Evolutionary conservation across 1,139 yeast genomes (phyloP).

Genomic region (Yamadazyma triangularis): DNA sequence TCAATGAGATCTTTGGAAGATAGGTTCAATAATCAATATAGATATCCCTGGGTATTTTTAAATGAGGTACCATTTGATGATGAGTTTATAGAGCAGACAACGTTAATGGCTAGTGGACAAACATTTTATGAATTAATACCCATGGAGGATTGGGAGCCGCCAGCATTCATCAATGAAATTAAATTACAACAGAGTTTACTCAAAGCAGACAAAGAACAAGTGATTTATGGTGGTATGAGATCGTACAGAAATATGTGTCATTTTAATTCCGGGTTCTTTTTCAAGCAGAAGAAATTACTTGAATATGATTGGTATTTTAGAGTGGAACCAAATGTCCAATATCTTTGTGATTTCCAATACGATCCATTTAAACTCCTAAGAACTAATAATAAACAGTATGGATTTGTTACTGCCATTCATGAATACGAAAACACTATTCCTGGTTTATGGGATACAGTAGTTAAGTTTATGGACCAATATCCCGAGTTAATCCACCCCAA

Average conservation of each 20-base stretch:
- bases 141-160: conserved; percentile 39
- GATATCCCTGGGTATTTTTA: conserved; percentile 45
- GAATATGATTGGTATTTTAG: conserved; percentile 44
- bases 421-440: conserved; percentile 53
- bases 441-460: conserved; percentile 74
- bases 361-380: conserved; percentile 40
- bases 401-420: conserved; percentile 40
- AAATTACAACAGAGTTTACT: conserved; percentile 22
- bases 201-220: conserved; percentile 18
- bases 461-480: conserved; percentile 53
- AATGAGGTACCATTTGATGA: conserved; percentile 40
- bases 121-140: conserved; percentile 49
- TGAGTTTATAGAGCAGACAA: conserved; percentile 50
- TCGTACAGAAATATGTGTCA: conserved; percentile 49
- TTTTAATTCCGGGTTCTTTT: conserved; percentile 44
- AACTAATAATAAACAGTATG: conserved; percentile 33
- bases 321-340: conserved; percentile 45
- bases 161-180: conserved; percentile 29
- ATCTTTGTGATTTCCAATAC: conserved; percentile 46
- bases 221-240: conserved; percentile 37
- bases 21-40: conserved; percentile 40
- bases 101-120: conserved; percentile 80
- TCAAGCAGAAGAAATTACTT: conserved; percentile 33
- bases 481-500: conserved; percentile 66
- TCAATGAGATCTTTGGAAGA: conserved; percentile 46